Evolutionary conservation across 2,329 filamentous ascomycete species (phyloP), one percentile per base, ranked within the genome.

Genomic region (Ascochyta koolunga): DNA sequence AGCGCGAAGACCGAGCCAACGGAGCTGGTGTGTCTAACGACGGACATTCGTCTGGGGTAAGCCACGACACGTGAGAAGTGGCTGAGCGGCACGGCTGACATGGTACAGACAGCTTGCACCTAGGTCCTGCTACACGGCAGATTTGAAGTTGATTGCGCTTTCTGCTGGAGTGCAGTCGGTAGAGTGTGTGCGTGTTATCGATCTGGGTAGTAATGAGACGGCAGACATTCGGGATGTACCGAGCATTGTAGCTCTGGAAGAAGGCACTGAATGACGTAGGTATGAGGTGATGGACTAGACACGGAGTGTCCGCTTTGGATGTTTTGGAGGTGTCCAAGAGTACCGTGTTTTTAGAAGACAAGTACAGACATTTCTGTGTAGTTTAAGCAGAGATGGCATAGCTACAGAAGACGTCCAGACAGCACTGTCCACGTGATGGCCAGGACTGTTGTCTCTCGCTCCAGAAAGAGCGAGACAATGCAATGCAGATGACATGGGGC

Each of bases 221-320:
- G 87, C 90, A 3, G 89, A 93, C 72, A 86, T 93, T 49, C 82
- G 84, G 56, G 88, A 93, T 57, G 70, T 95, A 59, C 90, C 90
- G 0, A 86, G 83, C 38, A 84, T 91, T 63, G 75, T 91, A 31
- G 70, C 70, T 16, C 54, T 66, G 13, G 64, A 66, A 37, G 50
- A 52, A 4, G 41, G 40, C 11, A 29, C 27, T 15, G 27, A 11
- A 29, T 15, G 11, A 29, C 10, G 11, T 29, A 11, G 3, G 27
- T 29, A 15, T 1, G 27, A 29, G 13, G 27, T 13, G 13, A 5
- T 27, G 10, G 25, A 9, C 25, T 9, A 27, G 25, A 2, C 25
- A 27, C 7, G 25, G 25, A 11, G 10, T 27, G 8, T 27, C 25
- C 25, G 25, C 8, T 9, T 27, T 27, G 1, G 25, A 27, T 27